Evolutionary conservation across 2,329 filamentous ascomycete species (phyloP), one percentile per base, ranked within the genome.

Genomic region (Colletotrichum sp.): DNA sequence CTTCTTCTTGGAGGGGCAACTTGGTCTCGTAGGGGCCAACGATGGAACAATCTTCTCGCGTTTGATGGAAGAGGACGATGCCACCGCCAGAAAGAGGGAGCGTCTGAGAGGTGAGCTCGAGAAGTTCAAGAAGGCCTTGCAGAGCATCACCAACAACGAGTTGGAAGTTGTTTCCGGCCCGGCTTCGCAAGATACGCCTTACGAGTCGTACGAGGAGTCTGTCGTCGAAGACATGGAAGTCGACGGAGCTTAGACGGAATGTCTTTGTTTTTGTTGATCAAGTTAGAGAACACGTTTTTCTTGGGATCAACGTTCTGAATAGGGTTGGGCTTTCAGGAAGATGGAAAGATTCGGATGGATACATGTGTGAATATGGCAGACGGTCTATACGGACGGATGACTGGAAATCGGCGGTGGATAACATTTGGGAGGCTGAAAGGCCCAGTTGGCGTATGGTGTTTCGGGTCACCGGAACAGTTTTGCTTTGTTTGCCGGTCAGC

Each of bases 21-120:
- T 91, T 1, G 88, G 87, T 1, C 78, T 90, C 10, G 78, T 82
- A 7, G 81, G 83, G 3, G 71, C 80, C 1, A 78, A 82, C 28
- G 80, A 82, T 13, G 59, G 69, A 52, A 76, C 71, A 2, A 79
- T 85, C 4, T 90, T 86, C 72, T 81, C 83, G 68, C 82, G 81
- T 21, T 83, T 90, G 7, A 89, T 90, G 88, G 87, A 86, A 26
- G 89, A 90, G 70, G 88, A 90, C 68, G 79, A 82, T 3, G 81
- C 79, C 0, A 90, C 86, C 1, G 88, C 89, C 0, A 78, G 77
- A 6, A 82, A 81, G 66, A 83, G 89, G 2, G 83, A 86, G 34
- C 82, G 81, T 13, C 83, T 89, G 36, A 88, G 87, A 77, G 78
- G 79, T 3, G 87, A 89, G 75, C 83, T 83, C 64, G 82, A 84